Conservation (phyloP, 2,329 filamentous ascomycete genomes). For the Claviceps pusilla region DNA sequence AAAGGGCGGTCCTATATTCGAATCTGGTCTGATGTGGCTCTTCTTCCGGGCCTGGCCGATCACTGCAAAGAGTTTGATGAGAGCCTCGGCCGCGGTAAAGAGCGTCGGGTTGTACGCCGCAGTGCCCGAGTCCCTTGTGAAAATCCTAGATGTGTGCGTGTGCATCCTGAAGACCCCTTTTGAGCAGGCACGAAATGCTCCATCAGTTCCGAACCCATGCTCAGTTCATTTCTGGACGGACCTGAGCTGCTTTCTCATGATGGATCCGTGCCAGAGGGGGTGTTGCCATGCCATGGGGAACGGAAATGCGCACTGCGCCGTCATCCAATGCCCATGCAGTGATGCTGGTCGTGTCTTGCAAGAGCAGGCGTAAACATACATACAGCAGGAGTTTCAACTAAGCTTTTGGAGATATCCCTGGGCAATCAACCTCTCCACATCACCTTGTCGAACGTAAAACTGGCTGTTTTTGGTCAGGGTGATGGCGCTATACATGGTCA, state of each 20-base stretch:
- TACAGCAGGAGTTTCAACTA: slow-evolving; percentile 35
- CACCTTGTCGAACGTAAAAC: slow-evolving; percentile 88
- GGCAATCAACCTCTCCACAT: slow-evolving; percentile 85
- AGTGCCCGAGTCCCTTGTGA: not conserved
- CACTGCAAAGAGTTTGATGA: not conserved
- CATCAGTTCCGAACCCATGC: not conserved
- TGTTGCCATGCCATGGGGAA: not conserved
- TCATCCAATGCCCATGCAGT: not conserved
- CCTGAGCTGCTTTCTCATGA: not conserved
- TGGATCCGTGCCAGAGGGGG: not conserved
- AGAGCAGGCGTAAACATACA: not conserved
- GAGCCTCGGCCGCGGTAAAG: not conserved
- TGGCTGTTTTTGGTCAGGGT: slow-evolving; percentile 96
- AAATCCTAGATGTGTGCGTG: not conserved
- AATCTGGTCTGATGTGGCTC: not conserved
- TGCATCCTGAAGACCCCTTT: not conserved
- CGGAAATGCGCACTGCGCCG: not conserved
- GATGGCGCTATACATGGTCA: slow-evolving; percentile 50
- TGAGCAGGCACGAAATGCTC: not conserved
- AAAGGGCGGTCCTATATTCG: no score
- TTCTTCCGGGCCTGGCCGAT: not conserved
- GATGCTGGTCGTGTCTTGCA: not conserved
- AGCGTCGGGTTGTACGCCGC: not conserved
- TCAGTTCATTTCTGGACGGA: not conserved
- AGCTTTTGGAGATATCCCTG: slow-evolving; percentile 91